These are phyloP conservation scores for Sporothrix variecibatus DNA, from an alignment of 2,329 filamentous ascomycete genomes.

Conservation along the genomic window DNA sequence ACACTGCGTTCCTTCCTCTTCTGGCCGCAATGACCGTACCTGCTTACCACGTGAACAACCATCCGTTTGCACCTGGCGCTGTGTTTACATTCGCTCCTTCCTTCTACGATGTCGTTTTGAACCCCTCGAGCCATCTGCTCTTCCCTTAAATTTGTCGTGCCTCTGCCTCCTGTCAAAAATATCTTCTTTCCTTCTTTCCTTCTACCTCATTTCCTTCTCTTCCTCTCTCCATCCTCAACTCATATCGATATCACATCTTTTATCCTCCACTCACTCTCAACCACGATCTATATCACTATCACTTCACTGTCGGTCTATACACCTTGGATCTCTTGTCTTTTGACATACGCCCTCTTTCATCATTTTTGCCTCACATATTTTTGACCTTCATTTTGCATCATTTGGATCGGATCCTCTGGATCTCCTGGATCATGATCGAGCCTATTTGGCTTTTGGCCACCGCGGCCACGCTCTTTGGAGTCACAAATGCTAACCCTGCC, in stretches of 20 bases:
- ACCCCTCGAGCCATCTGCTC: not conserved
- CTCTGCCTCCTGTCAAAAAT: not conserved
- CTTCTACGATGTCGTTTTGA: not conserved
- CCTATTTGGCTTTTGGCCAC: slow-evolving; percentile 9
- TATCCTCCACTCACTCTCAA: not conserved
- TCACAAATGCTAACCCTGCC: slow-evolving; percentile 31
- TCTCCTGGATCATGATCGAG: slow-evolving; percentile 11
- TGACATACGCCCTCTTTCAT: not conserved
- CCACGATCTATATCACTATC: not conserved
- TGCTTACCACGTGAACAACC: not conserved
- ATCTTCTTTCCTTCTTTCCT: not conserved
- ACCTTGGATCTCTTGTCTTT: not conserved
- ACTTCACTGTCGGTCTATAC: not conserved
- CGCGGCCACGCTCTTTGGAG: slow-evolving; percentile 4
- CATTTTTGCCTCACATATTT: not conserved
- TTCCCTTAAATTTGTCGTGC: not conserved
- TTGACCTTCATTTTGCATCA: not conserved
- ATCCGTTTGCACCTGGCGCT: not conserved
- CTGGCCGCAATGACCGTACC: not conserved
- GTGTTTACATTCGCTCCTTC: slow-evolving; percentile 9
- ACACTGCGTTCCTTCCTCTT: not conserved
- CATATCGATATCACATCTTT: too few species aligned
- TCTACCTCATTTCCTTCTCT: not conserved
- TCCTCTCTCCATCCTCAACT: not conserved
- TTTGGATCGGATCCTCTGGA: not conserved